Base-by-base conservation (phyloP, 2,329 filamentous ascomycete species). In the Aspergillus brasiliensis region DNA sequence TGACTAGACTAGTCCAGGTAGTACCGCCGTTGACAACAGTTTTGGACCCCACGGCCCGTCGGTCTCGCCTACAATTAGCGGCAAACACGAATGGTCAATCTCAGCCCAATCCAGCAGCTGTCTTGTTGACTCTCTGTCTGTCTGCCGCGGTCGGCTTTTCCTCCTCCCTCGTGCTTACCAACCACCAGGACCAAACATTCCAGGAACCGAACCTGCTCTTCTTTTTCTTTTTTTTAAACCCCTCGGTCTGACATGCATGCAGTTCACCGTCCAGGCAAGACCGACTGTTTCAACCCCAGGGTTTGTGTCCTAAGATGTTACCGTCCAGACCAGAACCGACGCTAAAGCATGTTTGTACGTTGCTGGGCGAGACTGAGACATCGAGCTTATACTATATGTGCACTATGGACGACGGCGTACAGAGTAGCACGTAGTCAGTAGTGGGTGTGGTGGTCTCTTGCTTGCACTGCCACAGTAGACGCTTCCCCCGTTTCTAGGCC, bases 21-120 rank as follows among this genome's bases (percentile, higher is more conserved):
- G 40, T 44, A 44, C 37, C 37, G 13, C 40, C 38, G 25, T 44
- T 55, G 21, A 3, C 6, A 49, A 25, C 8, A 11, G 13, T 46
- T 55, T 55, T 46, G 52, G 52, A 55, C 52, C 52, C 52, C 52
- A 55, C 52, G 38, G 52, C 27, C 15, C 25, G n/a, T 27, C 28
- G 25, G 38, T 27, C 25, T 44, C 38, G 38, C 40, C 52, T 55
- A 23, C 52, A 46, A 23, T 42, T 55, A 55, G 52, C 42, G 52
- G 52, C 38, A n/a, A 28, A 13, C 23, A 8, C 17, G 15, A 15
- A 17, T 8, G 15, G 31, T 34, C 31, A 34, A 34, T 28, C 11
- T 17, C 28, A 19, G 17, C 38, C 40, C 25, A 44, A 46, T 46
- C 51, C 8, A 40, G 23, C 38, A 21, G 28, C 28, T 31, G 28